Percentiles rank a stretch among this genome's conserved stretches.
Conservation (phyloP, 2,329 filamentous ascomycete species). For the Tolypocladium pustulatum region DNA sequence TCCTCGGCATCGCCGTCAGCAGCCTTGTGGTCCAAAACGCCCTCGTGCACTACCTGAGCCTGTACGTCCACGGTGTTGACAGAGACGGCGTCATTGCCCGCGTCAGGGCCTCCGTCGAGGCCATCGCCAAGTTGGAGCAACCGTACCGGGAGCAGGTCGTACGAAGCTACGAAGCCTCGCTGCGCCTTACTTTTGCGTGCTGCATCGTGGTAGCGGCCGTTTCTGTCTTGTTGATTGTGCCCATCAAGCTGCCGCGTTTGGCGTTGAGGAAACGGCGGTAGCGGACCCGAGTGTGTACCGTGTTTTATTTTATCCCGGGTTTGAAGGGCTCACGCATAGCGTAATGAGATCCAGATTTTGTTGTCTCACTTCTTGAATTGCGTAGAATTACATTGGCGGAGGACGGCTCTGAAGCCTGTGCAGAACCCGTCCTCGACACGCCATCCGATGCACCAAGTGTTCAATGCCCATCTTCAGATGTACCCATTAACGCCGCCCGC, state of each 20-base stretch:
- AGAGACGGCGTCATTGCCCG: constrained; percentile 43
- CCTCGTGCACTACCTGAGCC: constrained; percentile 47
- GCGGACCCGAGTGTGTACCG: neutral
- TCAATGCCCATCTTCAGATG: constrained; percentile 16
- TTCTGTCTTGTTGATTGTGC: constrained; percentile 34
- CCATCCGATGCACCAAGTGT: neutral
- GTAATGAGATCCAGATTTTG: neutral
- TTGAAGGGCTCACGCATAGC: neutral
- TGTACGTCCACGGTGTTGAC: constrained; percentile 46
- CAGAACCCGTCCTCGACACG: neutral
- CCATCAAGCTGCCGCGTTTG: constrained; percentile 43
- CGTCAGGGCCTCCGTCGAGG: constrained; percentile 45
- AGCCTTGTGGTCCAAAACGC: constrained; percentile 66
- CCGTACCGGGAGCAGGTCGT: constrained; percentile 44
- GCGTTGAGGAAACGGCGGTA: constrained; percentile 25
- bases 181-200: constrained; percentile 35
- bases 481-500: constrained; percentile 23
- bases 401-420: neutral
- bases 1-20: constrained; percentile 62
- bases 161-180: constrained; percentile 39
- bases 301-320: neutral
- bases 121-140: constrained; percentile 32
- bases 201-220: constrained; percentile 36
- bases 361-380: neutral
- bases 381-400: neutral